Evolutionary conservation across 345 rosid species (phyloP).

Genomic region (Eucalyptus pauciflora): DNA sequence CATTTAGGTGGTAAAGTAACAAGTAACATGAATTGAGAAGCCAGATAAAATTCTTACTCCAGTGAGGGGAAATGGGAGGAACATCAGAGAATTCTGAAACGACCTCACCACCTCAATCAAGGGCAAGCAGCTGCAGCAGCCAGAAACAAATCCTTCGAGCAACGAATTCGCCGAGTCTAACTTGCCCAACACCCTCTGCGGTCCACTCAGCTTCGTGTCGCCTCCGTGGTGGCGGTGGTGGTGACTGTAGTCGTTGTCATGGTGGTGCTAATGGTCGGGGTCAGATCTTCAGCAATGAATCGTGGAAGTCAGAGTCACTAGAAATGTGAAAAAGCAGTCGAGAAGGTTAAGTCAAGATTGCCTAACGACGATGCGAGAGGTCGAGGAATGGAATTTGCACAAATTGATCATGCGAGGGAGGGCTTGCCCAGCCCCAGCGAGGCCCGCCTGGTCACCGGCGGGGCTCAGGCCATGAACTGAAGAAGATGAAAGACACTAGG

Average conservation of each 20-base stretch:
- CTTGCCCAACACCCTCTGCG: conserved; percentile 29
- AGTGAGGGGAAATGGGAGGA: conserved; percentile 49
- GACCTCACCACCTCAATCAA: conserved; percentile 34
- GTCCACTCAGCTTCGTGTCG: conserved; percentile 20
- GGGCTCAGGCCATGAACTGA: not conserved
- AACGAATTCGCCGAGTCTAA: conserved; percentile 65
- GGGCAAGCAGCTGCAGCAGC: conserved; percentile 64
- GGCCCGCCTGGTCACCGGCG: no score
- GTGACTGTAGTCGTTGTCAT: not conserved
- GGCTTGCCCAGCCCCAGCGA: not conserved
- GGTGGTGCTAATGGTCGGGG: not conserved
- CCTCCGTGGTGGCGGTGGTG: not conserved
- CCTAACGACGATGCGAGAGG: not conserved
- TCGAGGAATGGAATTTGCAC: not conserved
- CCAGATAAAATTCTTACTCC: conserved; percentile 35
- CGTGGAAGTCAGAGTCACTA: not conserved
- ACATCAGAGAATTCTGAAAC: conserved; percentile 47
- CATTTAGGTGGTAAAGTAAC: not conserved
- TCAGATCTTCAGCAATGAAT: not conserved
- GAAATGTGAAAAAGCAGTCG: not conserved
- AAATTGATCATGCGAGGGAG: not conserved
- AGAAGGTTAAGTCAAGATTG: not conserved
- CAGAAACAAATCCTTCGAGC: conserved; percentile 52
- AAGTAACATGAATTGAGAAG: not conserved
- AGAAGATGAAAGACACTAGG: not conserved